These are phyloP conservation scores for Solanum clarkiae DNA, from an alignment of 257 asterid genomes.

Conservation along the genomic window DNA sequence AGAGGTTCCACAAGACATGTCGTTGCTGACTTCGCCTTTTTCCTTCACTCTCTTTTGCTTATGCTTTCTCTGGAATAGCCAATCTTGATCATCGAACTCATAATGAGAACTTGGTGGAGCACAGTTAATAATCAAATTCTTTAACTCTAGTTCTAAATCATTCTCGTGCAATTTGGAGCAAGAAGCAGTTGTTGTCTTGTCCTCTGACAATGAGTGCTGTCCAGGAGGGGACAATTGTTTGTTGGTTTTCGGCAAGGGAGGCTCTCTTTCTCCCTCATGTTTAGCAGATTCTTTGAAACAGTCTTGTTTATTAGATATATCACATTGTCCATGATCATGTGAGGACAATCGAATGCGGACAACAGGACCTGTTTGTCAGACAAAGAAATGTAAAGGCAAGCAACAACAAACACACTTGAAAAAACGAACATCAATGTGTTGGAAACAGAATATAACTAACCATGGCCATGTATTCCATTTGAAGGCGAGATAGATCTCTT, in stretches of 20 bases:
- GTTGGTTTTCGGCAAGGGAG: neutral
- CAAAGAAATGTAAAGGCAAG: neutral
- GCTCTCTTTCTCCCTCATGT: neutral
- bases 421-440: neutral
- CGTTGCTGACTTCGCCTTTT: neutral
- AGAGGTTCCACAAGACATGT: conserved; percentile 10
- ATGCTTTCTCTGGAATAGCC: conserved; percentile 28
- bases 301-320: neutral
- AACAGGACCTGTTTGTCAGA: neutral
- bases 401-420: neutral
- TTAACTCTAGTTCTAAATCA: conserved; percentile 8
- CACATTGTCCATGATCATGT: neutral
- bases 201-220: neutral
- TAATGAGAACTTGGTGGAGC: conserved; percentile 14
- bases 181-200: conserved; percentile 6
- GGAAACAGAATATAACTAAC: conserved; percentile 3
- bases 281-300: neutral
- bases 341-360: neutral
- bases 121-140: conserved; percentile 26
- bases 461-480: conserved; percentile 18
- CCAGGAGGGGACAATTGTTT: neutral
- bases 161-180: conserved; percentile 13
- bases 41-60: conserved; percentile 4
- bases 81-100: conserved; percentile 27
- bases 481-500: conserved; percentile 25